Conservation (phyloP, 179 eudicot genomes). For the Carnegiea gigantea region DNA sequence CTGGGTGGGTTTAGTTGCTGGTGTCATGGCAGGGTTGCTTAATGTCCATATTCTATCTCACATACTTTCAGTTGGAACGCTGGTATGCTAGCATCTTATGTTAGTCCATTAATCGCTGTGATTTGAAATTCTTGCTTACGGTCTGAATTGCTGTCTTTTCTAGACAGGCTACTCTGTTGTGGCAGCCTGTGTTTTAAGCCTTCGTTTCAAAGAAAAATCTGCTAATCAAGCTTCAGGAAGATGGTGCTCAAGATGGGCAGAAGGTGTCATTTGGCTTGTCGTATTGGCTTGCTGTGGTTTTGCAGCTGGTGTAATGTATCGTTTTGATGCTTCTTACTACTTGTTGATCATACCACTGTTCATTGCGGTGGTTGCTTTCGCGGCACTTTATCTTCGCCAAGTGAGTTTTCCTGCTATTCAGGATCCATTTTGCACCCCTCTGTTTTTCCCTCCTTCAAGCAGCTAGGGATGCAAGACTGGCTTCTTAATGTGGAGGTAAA, state of each 20-base stretch:
- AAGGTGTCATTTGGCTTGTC: slow-evolving; percentile 68
- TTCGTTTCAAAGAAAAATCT: slow-evolving; percentile 69
- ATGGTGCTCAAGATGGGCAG: slow-evolving; percentile 61
- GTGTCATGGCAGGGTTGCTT: slow-evolving; percentile 74
- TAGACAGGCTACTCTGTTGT: slow-evolving; percentile 99
- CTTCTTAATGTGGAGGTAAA: not conserved
- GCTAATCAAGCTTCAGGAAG: slow-evolving; percentile 36
- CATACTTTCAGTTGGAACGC: slow-evolving; percentile 87
- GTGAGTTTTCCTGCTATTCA: slow-evolving; percentile 45
- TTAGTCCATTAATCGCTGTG: slow-evolving; percentile 14
- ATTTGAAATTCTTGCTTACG: slow-evolving; percentile 16
- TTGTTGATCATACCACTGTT: slow-evolving; percentile 51
- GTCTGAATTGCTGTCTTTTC: slow-evolving; percentile 25
- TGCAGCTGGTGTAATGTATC: slow-evolving; percentile 69
- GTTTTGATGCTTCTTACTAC: slow-evolving; percentile 57
- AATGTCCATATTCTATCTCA: slow-evolving; percentile 85
- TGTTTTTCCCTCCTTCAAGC: not conserved
- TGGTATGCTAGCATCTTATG: slow-evolving; percentile 55
- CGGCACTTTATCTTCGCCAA: slow-evolving; percentile 66
- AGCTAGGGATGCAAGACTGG: not conserved
- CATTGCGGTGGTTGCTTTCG: slow-evolving; percentile 56
- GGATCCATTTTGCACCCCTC: not conserved
- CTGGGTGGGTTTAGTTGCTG: slow-evolving; percentile 94
- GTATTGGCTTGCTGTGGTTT: slow-evolving; percentile 74
- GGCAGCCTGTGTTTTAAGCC: slow-evolving; percentile 84